These are phyloP conservation scores for Nakazawaea pomicola DNA, from an alignment of 805 yeast species.

Conservation along the genomic window DNA sequence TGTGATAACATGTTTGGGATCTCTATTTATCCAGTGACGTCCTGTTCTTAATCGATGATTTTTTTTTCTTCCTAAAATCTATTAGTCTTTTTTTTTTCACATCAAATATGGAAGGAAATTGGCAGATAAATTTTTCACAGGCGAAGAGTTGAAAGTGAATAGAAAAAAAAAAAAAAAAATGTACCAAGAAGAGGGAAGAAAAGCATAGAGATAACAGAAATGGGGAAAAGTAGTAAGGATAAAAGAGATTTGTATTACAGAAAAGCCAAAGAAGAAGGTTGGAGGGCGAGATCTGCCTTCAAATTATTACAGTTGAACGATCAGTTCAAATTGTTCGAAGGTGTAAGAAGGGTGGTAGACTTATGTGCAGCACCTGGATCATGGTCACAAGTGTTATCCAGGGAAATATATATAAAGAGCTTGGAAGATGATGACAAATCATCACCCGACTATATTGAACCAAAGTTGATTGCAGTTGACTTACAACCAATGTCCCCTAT, in stretches of 20 bases:
- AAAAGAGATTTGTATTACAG: slow-evolving; percentile 89
- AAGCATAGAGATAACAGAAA: slow-evolving; percentile 21
- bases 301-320: slow-evolving; percentile 87
- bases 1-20: background rate
- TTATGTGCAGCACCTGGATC: slow-evolving; percentile 98
- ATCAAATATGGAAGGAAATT: background rate
- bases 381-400: slow-evolving; percentile 92
- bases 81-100: background rate
- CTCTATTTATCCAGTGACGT: background rate
- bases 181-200: background rate
- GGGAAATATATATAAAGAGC: slow-evolving; percentile 48
- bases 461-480: slow-evolving; percentile 90
- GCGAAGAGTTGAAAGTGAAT: background rate
- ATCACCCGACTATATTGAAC: slow-evolving; percentile 31
- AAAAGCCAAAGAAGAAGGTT: slow-evolving; percentile 96
- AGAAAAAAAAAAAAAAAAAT: background rate
- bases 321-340: slow-evolving; percentile 75
- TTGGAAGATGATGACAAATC: slow-evolving; percentile 23
- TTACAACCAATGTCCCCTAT: slow-evolving; percentile 97
- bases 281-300: slow-evolving; percentile 96
- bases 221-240: slow-evolving; percentile 96
- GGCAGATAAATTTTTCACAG: slow-evolving; percentile 7
- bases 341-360: slow-evolving; percentile 83
- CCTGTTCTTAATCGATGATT: background rate
- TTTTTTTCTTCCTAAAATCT: background rate